Evolutionary conservation across 805 yeast genomes (phyloP), one percentile per base, ranked within the genome.

Genomic region (Yarrowia sp.): DNA sequence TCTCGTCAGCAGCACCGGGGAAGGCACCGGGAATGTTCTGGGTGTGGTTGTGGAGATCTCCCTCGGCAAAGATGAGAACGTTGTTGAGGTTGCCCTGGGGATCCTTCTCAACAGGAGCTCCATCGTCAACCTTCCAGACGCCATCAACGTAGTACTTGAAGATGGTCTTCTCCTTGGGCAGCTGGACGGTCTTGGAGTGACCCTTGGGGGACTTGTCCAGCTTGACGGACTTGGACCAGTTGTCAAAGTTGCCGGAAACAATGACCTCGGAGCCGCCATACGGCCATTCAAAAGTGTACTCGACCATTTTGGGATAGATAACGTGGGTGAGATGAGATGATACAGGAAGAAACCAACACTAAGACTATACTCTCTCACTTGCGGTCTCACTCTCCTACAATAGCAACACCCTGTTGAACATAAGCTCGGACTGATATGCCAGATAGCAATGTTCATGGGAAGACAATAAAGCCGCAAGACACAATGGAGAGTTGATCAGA

Each of bases 121-220:
- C 71, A 4, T 73, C 79, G 71, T 81, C 84, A n/a, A 71, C 77
- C 65, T 75, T 72, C 90, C 90, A 87, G 38, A 82, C 84, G 53
- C 85, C 89, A 72, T 87, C 89, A 53, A 87, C 86, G 63, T 86
- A 84, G 73, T 83, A 87, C 77, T 87, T 87, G 79, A 83, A 87
- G 36, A 19, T 77, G 70, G 59, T 75, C 78, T 1, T 73, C 74
- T 38, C 71, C 74, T 14, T 32, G 43, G 15, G 70, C 50, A 15
- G 64, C 42, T 12, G 73, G 70, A 22, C 80, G 71, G 42, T 81
- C 79, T 22, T 76, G 74, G n/a, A 76, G 35, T 41, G 36, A 69
- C 65, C 75, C 32, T n/a, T 76, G 14, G 80, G 79, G 50, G 81
- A 82, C 73, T 85, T 83, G 64, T 84, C 81, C 38, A 87, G 79